phyloP scores from a whole-genome alignment of 805 yeast species.

The Saccharomyces paradoxus region DNA sequence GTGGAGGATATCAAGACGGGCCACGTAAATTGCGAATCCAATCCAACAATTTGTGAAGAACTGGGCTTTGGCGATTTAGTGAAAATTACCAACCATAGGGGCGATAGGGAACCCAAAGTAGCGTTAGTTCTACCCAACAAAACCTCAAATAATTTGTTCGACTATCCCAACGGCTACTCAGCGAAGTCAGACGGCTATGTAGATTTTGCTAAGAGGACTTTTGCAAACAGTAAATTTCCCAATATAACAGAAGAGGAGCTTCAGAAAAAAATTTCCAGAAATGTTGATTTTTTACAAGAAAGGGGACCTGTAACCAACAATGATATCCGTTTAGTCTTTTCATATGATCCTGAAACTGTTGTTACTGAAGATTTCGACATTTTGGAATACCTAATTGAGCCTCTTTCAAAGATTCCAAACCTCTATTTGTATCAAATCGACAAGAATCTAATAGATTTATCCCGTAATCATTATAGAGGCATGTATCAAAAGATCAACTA shows the following conservation, averaged over 20 bases:
- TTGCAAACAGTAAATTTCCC: constrained; percentile 38
- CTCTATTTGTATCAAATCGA: constrained; percentile 45
- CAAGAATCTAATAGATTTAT: constrained; percentile 38
- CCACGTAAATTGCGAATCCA: constrained; percentile 52
- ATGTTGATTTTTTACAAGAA: constrained; percentile 12
- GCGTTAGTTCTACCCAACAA: constrained; percentile 47
- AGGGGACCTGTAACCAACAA: constrained; percentile 13
- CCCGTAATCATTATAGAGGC: constrained; percentile 30
- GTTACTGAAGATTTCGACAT: constrained; percentile 53
- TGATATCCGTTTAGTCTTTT: constrained; percentile 42
- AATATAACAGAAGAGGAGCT: constrained; percentile 16
- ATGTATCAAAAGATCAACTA: constrained; percentile 39
- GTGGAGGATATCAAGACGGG: constrained; percentile 35
- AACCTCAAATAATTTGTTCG: constrained; percentile 21
- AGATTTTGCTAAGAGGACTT: constrained; percentile 42
- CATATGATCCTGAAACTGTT: constrained; percentile 41
- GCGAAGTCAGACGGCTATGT: constrained; percentile 27
- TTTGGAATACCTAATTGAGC: constrained; percentile 53
- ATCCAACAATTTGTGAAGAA: constrained; percentile 43
- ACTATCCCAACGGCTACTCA: constrained; percentile 17
- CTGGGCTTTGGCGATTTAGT: constrained; percentile 38
- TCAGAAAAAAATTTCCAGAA: constrained; percentile 10
- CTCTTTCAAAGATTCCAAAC: constrained; percentile 50
- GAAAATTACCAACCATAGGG: constrained; percentile 6
- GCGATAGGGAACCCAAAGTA: constrained; percentile 34